Conservation (phyloP, 1,284 basidiomycete genomes). For the Singerocomus inundabilis region DNA sequence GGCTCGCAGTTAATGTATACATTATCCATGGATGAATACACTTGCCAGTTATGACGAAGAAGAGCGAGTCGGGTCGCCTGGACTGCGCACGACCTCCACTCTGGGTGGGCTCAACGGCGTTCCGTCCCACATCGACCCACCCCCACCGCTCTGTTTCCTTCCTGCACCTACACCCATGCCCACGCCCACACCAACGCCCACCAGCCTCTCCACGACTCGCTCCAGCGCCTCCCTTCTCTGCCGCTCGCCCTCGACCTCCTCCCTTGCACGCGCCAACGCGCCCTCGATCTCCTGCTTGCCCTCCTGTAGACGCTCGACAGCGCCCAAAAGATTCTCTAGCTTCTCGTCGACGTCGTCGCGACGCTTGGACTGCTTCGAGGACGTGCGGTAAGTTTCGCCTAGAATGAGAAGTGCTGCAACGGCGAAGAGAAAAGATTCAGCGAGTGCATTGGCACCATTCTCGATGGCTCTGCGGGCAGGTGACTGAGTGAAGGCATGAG, state of each 20-base stretch:
- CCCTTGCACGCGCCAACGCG: slow-evolving; percentile 37
- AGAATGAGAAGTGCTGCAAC: slow-evolving; percentile 78
- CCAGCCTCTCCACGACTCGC: slow-evolving; percentile 64
- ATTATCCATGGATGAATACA: neutral
- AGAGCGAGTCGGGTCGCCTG: neutral
- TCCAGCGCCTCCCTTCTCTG: slow-evolving; percentile 60
- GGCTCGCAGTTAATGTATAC: slow-evolving; percentile 3
- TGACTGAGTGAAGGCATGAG: neutral
- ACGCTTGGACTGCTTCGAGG: slow-evolving; percentile 70
- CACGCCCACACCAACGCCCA: slow-evolving; percentile 62
- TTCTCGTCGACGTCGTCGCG: slow-evolving; percentile 75
- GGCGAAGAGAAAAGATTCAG: slow-evolving; percentile 83
- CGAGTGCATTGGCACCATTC: slow-evolving; percentile 82
- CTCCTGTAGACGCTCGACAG: slow-evolving; percentile 47
- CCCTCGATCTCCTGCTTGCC: slow-evolving; percentile 37
- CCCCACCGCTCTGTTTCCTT: slow-evolving; percentile 23
- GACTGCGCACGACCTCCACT: slow-evolving; percentile 33
- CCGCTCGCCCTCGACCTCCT: slow-evolving; percentile 25
- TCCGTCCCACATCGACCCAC: slow-evolving; percentile 45
- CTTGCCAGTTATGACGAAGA: slow-evolving; percentile 11
- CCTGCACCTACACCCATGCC: too few relatives aligned
- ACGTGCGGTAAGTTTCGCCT: slow-evolving; percentile 77
- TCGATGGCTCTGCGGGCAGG: slow-evolving; percentile 69
- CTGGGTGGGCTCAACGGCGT: slow-evolving; percentile 52
- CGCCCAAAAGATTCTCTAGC: slow-evolving; percentile 55